A percentile compares a stretch with the other conserved stretches of the same genome.
Evolutionary conservation across 805 yeast genomes (phyloP).

Genomic region (Maudiozyma turicensis): DNA sequence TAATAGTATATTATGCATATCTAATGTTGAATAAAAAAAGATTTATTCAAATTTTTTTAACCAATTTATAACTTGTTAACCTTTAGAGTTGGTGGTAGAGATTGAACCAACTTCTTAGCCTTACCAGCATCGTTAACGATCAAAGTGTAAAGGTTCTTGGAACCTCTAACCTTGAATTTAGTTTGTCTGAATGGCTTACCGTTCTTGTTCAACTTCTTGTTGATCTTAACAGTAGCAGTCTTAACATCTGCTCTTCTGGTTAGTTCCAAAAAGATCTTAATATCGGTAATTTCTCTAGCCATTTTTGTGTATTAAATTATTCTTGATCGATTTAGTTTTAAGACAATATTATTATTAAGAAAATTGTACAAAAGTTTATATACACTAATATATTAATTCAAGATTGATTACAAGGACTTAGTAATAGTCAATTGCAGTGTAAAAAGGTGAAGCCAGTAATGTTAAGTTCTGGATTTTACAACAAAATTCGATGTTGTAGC

Average conservation of each 20-base stretch:
- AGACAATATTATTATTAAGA: too few species aligned
- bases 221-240: constrained; percentile 89
- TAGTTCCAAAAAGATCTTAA: constrained; percentile 94
- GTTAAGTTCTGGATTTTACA: too few species aligned
- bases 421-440: too few species aligned
- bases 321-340: not conserved
- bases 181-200: constrained; percentile 87
- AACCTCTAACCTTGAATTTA: constrained; percentile 98
- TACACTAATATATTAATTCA: too few species aligned
- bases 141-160: constrained; percentile 89
- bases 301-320: constrained; percentile 10
- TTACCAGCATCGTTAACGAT: constrained; percentile 90
- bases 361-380: too few species aligned
- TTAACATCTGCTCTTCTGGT: constrained; percentile 93
- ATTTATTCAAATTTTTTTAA: not conserved
- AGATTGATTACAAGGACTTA: too few species aligned
- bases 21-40: not conserved
- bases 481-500: too few species aligned
- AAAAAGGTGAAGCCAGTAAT: too few species aligned
- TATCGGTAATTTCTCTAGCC: constrained; percentile 78
- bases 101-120: constrained; percentile 95
- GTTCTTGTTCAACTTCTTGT: constrained; percentile 68
- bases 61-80: constrained; percentile 41
- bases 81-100: constrained; percentile 89
- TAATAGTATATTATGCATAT: not conserved